Evolutionary conservation across 768 basidiomycete genomes (phyloP).

Genomic region (Pilatotrama ljubarskyi): DNA sequence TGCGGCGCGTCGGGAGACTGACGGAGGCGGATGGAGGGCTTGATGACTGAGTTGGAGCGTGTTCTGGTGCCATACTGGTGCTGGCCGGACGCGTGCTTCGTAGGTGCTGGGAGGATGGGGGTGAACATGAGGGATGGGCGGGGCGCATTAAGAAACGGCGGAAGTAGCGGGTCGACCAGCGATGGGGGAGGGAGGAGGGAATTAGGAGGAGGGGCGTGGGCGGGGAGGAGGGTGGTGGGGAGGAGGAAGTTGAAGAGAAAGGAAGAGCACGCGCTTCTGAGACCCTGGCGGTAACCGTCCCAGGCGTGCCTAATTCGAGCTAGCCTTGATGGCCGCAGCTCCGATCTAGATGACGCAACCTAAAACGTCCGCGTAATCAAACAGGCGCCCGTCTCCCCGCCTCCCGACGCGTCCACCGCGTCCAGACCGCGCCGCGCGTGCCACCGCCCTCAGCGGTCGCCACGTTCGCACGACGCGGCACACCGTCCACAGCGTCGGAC

Average conservation of each 20-base stretch:
- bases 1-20: slow-evolving; percentile 41
- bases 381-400: slow-evolving; percentile 9
- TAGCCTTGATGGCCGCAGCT: slow-evolving; percentile 34
- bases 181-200: slow-evolving; percentile 24
- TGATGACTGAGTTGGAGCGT: slow-evolving; percentile 51
- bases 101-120: slow-evolving; percentile 26
- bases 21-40: slow-evolving; percentile 52
- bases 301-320: slow-evolving; percentile 33
- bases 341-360: slow-evolving; percentile 35
- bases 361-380: slow-evolving; percentile 19
- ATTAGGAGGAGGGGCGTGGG: slow-evolving; percentile 24
- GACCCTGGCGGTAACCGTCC: slow-evolving; percentile 32
- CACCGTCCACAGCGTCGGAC: neutral
- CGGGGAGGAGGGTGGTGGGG: slow-evolving; percentile 31
- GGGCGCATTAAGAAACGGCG: slow-evolving; percentile 32
- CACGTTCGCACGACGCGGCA: neutral
- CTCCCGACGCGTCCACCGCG: neutral
- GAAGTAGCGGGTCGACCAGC: slow-evolving; percentile 33
- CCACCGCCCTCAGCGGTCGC: slow-evolving; percentile 1
- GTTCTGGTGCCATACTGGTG: slow-evolving; percentile 57
- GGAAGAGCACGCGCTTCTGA: slow-evolving; percentile 29
- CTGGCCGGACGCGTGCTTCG: slow-evolving; percentile 30
- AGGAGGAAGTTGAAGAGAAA: slow-evolving; percentile 26
- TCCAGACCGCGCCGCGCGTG: neutral
- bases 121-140: slow-evolving; percentile 29